phyloP scores from a whole-genome alignment of 148 eudicot species.

The Rhododendron mucronatum region DNA sequence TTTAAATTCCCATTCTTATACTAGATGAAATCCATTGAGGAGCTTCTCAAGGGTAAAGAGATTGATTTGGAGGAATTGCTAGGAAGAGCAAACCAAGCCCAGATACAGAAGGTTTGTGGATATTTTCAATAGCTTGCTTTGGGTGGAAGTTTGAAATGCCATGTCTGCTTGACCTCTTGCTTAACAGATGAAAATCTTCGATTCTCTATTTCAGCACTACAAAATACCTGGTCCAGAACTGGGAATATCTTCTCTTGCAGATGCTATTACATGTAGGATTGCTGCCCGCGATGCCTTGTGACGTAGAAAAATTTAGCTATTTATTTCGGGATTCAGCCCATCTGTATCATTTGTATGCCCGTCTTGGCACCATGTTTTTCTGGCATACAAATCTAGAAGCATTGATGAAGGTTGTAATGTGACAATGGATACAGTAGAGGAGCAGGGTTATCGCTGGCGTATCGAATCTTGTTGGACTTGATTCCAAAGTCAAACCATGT shows the following conservation, averaged over 20 bases:
- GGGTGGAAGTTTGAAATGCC: not conserved
- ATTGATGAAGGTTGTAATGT: not conserved
- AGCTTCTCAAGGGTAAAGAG: slow-evolving; percentile 64
- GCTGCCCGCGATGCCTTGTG: slow-evolving; percentile 88
- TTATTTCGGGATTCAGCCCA: not conserved
- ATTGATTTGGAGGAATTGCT: slow-evolving; percentile 66
- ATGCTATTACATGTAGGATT: slow-evolving; percentile 85
- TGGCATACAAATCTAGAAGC: not conserved
- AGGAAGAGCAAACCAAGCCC: slow-evolving; percentile 64
- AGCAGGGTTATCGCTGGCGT: not conserved
- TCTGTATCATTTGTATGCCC: not conserved
- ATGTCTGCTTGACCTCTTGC: not conserved
- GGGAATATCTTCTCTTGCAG: slow-evolving; percentile 64
- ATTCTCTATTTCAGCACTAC: slow-evolving; percentile 51
- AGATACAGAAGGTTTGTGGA: slow-evolving; percentile 63
- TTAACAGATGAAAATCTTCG: not conserved
- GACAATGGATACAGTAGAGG: not conserved
- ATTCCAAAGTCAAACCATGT: not conserved
- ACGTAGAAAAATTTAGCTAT: not conserved
- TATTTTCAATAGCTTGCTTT: not conserved
- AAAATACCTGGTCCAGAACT: slow-evolving; percentile 65
- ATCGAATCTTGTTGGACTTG: not conserved
- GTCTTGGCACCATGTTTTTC: not conserved
- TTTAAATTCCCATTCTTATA: not conserved
- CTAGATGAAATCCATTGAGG: slow-evolving; percentile 37